Evolutionary conservation across 352 stramenopile genomes (phyloP), one percentile per base, ranked within the genome.

Genomic region (Globisporangium mamillatum): DNA sequence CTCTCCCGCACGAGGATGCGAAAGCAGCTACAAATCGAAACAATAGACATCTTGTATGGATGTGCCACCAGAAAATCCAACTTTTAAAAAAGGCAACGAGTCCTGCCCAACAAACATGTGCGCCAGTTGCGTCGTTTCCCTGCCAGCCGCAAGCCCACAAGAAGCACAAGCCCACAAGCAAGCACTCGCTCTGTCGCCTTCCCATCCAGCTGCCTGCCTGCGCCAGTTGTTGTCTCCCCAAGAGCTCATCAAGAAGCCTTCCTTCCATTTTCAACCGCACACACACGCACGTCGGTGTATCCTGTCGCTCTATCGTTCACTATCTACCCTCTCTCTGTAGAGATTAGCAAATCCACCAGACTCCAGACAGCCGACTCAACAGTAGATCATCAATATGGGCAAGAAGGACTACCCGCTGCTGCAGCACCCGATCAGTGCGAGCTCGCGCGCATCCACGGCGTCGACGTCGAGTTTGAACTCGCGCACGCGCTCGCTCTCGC

Each of bases 371-470:
- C 8, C 10, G 7, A 41, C 8, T 41, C 36, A 44, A 16, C 10
- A 29, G 22, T 12, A 12, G 29, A n/a, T 29, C 24, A 22, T 27
- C 48, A 63, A 4, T 18, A 71, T 71, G 66, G 61, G 61, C 53
- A 67, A 84, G 71, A 83, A 85, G 64, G 79, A 84, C 46, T 50
- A 84, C 32, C 80, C 83, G 63, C 73, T 92, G 53, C 73, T 92
- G 48, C 83, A 90, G 66, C 80, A 84, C 68, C 62, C 52, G 36
- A 64, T 62, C 32, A 74, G 81, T 56, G 61, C 70, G 16, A 50
- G 41, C 46, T 87, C 79, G 63, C 81, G 76, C 60, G 77, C 81
- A 60, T 84, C 79, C 53, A 84, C 77, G 10, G 77, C 79, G 44
- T 81, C 81, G 68, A 78, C 41, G 2, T 52, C 59, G 53, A 75